These are phyloP conservation scores for Hibiscus tridactylites DNA, from an alignment of 345 rosid genomes.

Conservation along the genomic window DNA sequence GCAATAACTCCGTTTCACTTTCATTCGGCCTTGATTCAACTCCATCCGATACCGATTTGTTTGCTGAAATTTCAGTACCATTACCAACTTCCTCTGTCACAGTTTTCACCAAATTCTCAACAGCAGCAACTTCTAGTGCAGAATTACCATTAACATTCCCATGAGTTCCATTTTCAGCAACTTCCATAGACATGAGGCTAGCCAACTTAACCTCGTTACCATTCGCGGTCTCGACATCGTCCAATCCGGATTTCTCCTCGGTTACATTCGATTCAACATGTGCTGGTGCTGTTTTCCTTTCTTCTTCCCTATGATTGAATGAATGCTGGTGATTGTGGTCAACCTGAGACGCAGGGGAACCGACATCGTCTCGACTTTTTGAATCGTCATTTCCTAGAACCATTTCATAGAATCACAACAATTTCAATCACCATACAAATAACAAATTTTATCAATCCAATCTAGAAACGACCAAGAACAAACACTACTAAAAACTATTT, in stretches of 20 bases:
- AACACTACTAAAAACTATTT: too few relatives aligned
- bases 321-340: not conserved
- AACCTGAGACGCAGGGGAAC: not conserved
- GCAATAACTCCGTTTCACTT: not conserved
- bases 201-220: not conserved
- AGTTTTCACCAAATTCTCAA: too few relatives aligned
- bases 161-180: too few relatives aligned
- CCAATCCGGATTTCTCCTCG: not conserved
- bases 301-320: not conserved
- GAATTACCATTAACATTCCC: too few relatives aligned
- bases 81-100: too few relatives aligned
- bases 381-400: not conserved
- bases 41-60: not conserved
- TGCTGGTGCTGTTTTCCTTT: not conserved
- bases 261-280: not conserved
- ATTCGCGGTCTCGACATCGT: not conserved
- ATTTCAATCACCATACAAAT: not conserved
- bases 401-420: not conserved
- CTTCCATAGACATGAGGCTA: too few relatives aligned
- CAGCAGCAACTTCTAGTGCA: too few relatives aligned
- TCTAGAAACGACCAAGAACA: not conserved
- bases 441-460: not conserved
- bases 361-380: not conserved
- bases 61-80: too few relatives aligned
- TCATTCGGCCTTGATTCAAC: not conserved